phyloP scores from a whole-genome alignment of 2,329 filamentous ascomycete genomes.

The Neofusicoccum sp. region DNA sequence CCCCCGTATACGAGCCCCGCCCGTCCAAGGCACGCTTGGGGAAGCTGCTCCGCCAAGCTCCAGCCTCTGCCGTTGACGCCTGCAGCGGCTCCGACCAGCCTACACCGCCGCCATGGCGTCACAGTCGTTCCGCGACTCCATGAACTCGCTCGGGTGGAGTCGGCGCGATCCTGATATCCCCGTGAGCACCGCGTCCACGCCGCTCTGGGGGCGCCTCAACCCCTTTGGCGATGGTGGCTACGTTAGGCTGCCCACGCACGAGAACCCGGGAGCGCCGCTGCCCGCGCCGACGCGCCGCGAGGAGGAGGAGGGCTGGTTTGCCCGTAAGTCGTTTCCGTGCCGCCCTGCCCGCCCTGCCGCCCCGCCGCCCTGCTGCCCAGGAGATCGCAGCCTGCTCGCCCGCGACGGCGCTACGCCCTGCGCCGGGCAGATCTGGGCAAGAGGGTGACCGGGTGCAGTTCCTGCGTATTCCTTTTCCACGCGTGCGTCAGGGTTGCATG shows the following conservation, averaged over 20 bases:
- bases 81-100: not conserved
- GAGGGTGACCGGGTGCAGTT: conserved; percentile 38
- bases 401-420: conserved; percentile 12
- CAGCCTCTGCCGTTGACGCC: conserved; percentile 16
- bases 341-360: not conserved
- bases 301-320: conserved; percentile 94
- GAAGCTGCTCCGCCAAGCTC: conserved; percentile 15
- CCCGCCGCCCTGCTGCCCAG: conserved; percentile 2
- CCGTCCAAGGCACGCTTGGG: conserved; percentile 8
- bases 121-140: conserved; percentile 84
- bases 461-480: conserved; percentile 39
- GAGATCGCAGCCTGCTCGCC: not conserved
- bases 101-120: conserved; percentile 67
- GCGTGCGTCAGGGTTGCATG: conserved; percentile 39
- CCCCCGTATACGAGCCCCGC: conserved; percentile 10
- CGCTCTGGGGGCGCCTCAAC: conserved; percentile 81
- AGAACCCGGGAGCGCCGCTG: conserved; percentile 77
- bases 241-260: conserved; percentile 83
- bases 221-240: conserved; percentile 85
- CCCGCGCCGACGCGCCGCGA: conserved; percentile 82
- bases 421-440: conserved; percentile 28
- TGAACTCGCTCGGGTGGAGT: conserved; percentile 94
- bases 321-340: conserved; percentile 65
- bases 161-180: conserved; percentile 76
- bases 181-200: conserved; percentile 68